A percentile compares a stretch with the other conserved stretches of the same genome.
phyloP scores from a whole-genome alignment of 2,329 filamentous ascomycete genomes.

The Aspergillus tamarii region DNA sequence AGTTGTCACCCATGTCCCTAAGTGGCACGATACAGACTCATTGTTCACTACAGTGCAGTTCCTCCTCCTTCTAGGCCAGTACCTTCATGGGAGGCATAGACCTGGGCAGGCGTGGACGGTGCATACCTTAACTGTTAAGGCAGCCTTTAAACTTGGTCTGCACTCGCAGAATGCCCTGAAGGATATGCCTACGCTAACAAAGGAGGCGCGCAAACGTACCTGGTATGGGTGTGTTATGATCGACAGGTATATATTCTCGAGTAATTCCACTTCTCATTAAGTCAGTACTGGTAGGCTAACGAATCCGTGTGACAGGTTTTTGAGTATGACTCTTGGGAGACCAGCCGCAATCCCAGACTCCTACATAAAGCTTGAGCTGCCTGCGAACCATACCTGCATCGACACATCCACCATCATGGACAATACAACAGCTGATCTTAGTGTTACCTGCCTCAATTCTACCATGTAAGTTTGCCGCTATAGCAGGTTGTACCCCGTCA shows the following conservation, averaged over 20 bases:
- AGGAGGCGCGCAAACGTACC: constrained; percentile 39
- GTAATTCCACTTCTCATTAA: fast-evolving
- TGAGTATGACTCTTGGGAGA: constrained; percentile 58
- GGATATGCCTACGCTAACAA: not conserved
- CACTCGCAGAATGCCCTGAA: not conserved
- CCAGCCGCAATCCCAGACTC: constrained; percentile 51
- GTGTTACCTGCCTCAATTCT: constrained; percentile 26
- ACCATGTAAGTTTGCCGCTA: constrained; percentile 26
- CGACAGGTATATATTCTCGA: constrained; percentile 41
- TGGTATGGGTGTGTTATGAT: constrained; percentile 56
- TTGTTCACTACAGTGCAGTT: not conserved
- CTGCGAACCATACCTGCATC: constrained; percentile 20
- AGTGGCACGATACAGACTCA: not conserved
- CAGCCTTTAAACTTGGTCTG: not conserved
- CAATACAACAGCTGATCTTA: constrained; percentile 13
- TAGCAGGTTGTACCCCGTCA: not conserved
- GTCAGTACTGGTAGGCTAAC: not conserved
- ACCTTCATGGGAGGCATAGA: not conserved
- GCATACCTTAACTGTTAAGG: not conserved
- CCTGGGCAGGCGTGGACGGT: not conserved
- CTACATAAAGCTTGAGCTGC: constrained; percentile 46
- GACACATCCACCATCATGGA: constrained; percentile 15
- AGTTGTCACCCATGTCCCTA: not conserved
- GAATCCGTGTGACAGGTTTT: constrained; percentile 32
- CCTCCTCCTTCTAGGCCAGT: not conserved